A percentile compares a stretch with the other conserved stretches of the same genome.
These are phyloP conservation scores for Ascochyta koolunga DNA, from an alignment of 2,329 filamentous ascomycete genomes.

Conservation along the genomic window DNA sequence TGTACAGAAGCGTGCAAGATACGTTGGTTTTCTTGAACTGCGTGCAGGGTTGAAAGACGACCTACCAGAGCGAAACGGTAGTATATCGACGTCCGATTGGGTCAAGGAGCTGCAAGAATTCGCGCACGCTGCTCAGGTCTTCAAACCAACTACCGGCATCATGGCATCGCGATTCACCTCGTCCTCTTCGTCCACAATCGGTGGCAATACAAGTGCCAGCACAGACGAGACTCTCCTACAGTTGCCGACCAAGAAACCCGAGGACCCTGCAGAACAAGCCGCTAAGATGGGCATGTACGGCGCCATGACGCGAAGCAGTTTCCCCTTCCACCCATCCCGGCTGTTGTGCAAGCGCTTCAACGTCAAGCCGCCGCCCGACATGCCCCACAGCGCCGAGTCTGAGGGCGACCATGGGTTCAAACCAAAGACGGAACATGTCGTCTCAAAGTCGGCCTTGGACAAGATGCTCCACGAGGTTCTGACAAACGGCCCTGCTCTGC, in stretches of 20 bases:
- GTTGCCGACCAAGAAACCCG: conserved; percentile 61
- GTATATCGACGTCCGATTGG: conserved; percentile 73
- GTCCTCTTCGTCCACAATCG: conserved; percentile 48
- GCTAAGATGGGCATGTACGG: conserved; percentile 94
- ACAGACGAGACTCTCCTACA: conserved; percentile 51
- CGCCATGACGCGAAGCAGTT: conserved; percentile 74
- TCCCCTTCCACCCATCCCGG: conserved; percentile 78
- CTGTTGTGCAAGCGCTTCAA: conserved; percentile 95
- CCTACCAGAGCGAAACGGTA: conserved; percentile 62
- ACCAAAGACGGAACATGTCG: conserved; percentile 51
- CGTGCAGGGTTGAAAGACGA: conserved; percentile 65
- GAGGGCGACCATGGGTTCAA: conserved; percentile 41
- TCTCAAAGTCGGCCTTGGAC: conserved; percentile 60
- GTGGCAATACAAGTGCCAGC: conserved; percentile 5
- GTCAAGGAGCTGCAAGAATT: conserved; percentile 81
- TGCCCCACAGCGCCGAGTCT: conserved; percentile 60
- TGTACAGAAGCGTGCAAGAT: conserved; percentile 77
- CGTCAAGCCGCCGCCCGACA: conserved; percentile 75
- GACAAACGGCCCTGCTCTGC: conserved; percentile 33
- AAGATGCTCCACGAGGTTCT: conserved; percentile 42
- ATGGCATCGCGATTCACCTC: conserved; percentile 94
- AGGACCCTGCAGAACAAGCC: conserved; percentile 83
- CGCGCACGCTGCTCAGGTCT: conserved; percentile 74
- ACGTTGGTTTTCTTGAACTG: conserved; percentile 79
- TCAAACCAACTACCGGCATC: conserved; percentile 86